Conservation (phyloP, 306 rosid species). For the Citrullus colocynthis region DNA sequence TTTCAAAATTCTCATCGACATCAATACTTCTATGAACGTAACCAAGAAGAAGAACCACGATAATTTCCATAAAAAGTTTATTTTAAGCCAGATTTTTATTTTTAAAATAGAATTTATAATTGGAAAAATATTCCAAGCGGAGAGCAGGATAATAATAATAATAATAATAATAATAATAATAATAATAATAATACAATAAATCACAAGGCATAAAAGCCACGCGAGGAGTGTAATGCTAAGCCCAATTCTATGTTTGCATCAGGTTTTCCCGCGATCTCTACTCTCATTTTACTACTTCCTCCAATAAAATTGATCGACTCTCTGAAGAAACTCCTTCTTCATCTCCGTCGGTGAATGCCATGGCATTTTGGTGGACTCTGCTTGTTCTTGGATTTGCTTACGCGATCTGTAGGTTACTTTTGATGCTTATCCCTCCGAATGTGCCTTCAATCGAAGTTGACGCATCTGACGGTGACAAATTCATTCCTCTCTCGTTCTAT, state of each 20-base stretch:
- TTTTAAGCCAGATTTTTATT: too few relatives aligned
- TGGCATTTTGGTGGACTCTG: slow-evolving; percentile 87
- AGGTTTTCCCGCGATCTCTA: slow-evolving; percentile 1
- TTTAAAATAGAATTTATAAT: too few relatives aligned
- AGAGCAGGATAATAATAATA: too few relatives aligned
- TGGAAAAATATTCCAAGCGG: too few relatives aligned
- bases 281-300: neutral
- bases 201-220: neutral
- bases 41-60: too few relatives aligned
- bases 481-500: slow-evolving; percentile 5
- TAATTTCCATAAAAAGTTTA: too few relatives aligned
- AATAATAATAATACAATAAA: too few relatives aligned
- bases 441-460: slow-evolving; percentile 87
- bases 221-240: neutral
- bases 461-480: slow-evolving; percentile 56
- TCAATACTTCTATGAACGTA: too few relatives aligned
- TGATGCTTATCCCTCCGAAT: slow-evolving; percentile 82
- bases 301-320: neutral
- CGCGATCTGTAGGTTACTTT: slow-evolving; percentile 68
- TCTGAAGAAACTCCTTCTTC: neutral
- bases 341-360: slow-evolving; percentile 8
- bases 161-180: too few relatives aligned
- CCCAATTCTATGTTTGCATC: neutral
- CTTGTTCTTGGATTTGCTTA: slow-evolving; percentile 64
- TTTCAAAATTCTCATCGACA: too few relatives aligned